Conservation (phyloP, 2,329 filamentous ascomycete species). For the Penicillium brevicompactum region DNA sequence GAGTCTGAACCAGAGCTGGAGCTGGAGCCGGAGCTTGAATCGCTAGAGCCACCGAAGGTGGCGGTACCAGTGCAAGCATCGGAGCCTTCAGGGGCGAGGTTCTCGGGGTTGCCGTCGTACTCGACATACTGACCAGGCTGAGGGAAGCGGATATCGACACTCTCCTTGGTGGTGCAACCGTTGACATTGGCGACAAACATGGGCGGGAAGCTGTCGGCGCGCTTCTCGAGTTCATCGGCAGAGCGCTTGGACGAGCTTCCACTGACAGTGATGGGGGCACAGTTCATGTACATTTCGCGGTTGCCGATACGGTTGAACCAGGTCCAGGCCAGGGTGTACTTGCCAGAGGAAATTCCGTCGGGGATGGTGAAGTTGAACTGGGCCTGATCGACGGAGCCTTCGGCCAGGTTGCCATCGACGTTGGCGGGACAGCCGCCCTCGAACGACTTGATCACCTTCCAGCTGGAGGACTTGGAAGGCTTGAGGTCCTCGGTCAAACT, state of each 20-base stretch:
- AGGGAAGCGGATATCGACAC: slow-evolving; percentile 66
- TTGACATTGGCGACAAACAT: slow-evolving; percentile 77
- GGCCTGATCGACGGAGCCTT: slow-evolving; percentile 48
- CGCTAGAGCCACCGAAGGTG: slow-evolving; percentile 37
- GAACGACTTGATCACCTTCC: slow-evolving; percentile 88
- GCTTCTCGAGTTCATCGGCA: slow-evolving; percentile 48
- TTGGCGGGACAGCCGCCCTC: slow-evolving; percentile 80
- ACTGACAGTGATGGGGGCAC: slow-evolving; percentile 71
- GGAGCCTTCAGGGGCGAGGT: slow-evolving; percentile 35
- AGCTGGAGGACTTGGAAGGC: slow-evolving; percentile 68
- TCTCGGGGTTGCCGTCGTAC: slow-evolving; percentile 44
- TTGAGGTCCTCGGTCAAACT: slow-evolving; percentile 76
- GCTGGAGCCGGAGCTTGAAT: slow-evolving; percentile 27
- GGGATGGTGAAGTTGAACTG: slow-evolving; percentile 74
- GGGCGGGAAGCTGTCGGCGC: slow-evolving; percentile 65
- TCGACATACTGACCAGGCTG: slow-evolving; percentile 64
- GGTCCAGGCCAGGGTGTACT: slow-evolving; percentile 84
- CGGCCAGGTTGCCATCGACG: slow-evolving; percentile 59
- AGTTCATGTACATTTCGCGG: slow-evolving; percentile 98
- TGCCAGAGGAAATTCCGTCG: slow-evolving; percentile 68
- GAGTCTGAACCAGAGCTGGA: slow-evolving; percentile 27
- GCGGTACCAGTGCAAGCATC: slow-evolving; percentile 34
- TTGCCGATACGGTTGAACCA: slow-evolving; percentile 95
- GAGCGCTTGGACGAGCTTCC: slow-evolving; percentile 50
- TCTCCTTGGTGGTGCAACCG: slow-evolving; percentile 58